These are phyloP conservation scores for Penicillium sp. DNA, from an alignment of 2,329 filamentous ascomycete genomes.

Conservation along the genomic window DNA sequence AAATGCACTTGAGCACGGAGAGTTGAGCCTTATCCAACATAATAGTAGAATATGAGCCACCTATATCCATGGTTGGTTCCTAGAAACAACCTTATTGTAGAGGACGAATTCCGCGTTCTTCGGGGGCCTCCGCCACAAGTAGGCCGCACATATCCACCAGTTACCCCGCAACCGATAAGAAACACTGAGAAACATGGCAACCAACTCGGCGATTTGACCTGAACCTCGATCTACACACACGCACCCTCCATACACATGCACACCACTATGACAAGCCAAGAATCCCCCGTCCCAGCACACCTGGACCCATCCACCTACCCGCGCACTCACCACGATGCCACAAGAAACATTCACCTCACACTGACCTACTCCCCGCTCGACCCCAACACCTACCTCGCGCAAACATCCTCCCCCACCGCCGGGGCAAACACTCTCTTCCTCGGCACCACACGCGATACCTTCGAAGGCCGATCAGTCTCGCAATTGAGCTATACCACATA, in stretches of 20 bases:
- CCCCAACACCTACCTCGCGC: conserved; percentile 34
- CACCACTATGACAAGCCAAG: conserved; percentile 17
- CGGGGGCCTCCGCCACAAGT: conserved; percentile 17
- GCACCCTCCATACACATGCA: not conserved
- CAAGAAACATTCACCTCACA: conserved; percentile 43
- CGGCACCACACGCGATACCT: conserved; percentile 48
- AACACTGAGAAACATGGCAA: not conserved
- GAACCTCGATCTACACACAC: not conserved
- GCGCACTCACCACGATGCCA: conserved; percentile 32
- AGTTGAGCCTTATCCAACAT: not conserved
- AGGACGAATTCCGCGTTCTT: not conserved
- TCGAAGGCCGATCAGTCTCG: conserved; percentile 43
- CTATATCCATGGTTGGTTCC: not conserved
- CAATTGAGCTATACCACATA: conserved; percentile 50
- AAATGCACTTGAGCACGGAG: not conserved
- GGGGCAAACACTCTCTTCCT: conserved; percentile 51
- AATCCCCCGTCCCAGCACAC: conserved; percentile 27
- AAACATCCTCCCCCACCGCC: conserved; percentile 44
- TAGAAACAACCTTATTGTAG: not conserved
- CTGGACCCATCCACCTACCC: conserved; percentile 46
- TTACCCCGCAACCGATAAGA: conserved; percentile 29
- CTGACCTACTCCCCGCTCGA: conserved; percentile 46
- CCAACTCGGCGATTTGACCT: not conserved
- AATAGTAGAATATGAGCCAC: not conserved
- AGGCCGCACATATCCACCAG: conserved; percentile 18